Evolutionary conservation across 2,329 filamentous ascomycete species (phyloP), one percentile per base, ranked within the genome.

Genomic region (Lecanosticta acicola): DNA sequence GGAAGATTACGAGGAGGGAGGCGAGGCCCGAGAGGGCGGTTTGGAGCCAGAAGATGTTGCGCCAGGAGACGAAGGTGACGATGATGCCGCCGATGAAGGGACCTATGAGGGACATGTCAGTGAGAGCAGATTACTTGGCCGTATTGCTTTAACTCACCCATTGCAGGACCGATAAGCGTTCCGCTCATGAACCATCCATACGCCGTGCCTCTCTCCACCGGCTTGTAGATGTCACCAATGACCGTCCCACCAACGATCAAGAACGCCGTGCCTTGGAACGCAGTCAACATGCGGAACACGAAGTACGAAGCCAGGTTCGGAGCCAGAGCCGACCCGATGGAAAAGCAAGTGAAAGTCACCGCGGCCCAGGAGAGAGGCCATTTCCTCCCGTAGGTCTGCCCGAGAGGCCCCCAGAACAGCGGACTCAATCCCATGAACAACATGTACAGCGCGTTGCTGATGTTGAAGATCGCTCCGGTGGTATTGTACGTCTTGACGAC

Each of bases 41-140:
- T 60, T 89, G 85, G 0, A 90, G 70, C 81, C 84, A 89, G 68
- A 88, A 89, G 43, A 89, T 87, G 34, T 78, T 77, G 14, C 84
- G 75, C 86, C 86, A 91, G 2, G 74, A 77, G 4, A 75, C 73
- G 64, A 80, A 88, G 0, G 84, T 89, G 13, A 89, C 83, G 41
- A 91, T 86, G 36, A 88, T 80, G 18, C 85, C 86, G 44, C 85
- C 80, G 8, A 89, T 71, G 57, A 87, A 85, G 0, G 80, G 78
- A 1, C 85, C 35, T 37, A 14, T 35, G 13, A 3, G 8, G 19
- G 5, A 11, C 17, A 16, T 8, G 17, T 19, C 35, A 37, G 16
- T 37, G 4, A 18, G 35, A 11, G 24, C 5, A 37, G 9, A 18
- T 37, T 7, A 35, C 7, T 16, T 19, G 17, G 19, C 4, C 16